Evolutionary conservation across 176 grass and related monocot genomes (phyloP).

Genomic region (Cocos nucifera): DNA sequence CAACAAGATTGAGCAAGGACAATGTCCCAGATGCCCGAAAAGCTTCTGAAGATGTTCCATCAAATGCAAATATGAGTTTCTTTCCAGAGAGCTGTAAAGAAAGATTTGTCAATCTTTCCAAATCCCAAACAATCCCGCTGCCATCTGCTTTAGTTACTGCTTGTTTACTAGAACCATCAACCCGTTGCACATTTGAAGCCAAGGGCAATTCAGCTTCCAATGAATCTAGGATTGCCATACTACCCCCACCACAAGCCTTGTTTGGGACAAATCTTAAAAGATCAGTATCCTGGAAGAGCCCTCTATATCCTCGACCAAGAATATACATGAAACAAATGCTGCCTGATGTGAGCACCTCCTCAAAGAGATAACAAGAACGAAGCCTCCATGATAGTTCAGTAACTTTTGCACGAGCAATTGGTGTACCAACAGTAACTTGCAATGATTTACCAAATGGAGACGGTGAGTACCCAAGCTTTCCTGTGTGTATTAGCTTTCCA

Average conservation of each 20-base stretch:
- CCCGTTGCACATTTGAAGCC: constrained; percentile 59
- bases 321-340: constrained; percentile 97
- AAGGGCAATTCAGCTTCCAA: constrained; percentile 60
- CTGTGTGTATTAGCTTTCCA: constrained; percentile 91
- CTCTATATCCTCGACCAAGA: constrained; percentile 89
- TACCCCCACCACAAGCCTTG: constrained; percentile 79
- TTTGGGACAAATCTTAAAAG: constrained; percentile 88
- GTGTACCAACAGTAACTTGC: constrained; percentile 94
- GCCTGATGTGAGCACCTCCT: constrained; percentile 85
- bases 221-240: constrained; percentile 89
- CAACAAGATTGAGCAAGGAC: constrained; percentile 93
- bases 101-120: constrained; percentile 80
- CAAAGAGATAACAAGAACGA: constrained; percentile 92
- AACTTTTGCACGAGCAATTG: constrained; percentile 46
- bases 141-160: constrained; percentile 67
- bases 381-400: constrained; percentile 80
- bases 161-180: constrained; percentile 71
- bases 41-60: constrained; percentile 93
- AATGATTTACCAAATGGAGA: constrained; percentile 87
- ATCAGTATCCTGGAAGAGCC: constrained; percentile 92
- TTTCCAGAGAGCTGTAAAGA: constrained; percentile 73
- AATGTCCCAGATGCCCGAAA: constrained; percentile 90
- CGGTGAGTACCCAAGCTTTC: constrained; percentile 90
- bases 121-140: constrained; percentile 96
- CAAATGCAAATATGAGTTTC: constrained; percentile 99